Conservation (phyloP, 176 grass and related monocot genomes). For the Hsuehochloa calcarea region DNA sequence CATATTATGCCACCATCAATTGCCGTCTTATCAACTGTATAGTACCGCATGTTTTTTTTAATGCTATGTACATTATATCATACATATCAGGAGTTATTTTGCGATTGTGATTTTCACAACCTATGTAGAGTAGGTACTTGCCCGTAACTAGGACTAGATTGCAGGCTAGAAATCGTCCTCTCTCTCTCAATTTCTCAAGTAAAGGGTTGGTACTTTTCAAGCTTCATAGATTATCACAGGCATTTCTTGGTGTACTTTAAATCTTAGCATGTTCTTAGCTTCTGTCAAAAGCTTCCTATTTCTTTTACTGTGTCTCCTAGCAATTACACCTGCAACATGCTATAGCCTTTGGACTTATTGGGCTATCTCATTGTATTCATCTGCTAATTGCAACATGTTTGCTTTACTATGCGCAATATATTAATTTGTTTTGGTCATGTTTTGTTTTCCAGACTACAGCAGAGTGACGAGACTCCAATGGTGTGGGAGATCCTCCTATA, state of each 20-base stretch:
- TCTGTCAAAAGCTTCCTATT: not conserved
- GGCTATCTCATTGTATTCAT: not conserved
- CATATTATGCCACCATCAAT: not conserved
- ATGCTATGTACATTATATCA: not conserved
- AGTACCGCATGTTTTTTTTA: not conserved
- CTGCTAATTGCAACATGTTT: not conserved
- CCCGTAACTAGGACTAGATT: not conserved
- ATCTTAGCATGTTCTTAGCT: not conserved
- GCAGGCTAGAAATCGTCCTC: not conserved
- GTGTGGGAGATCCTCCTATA: slow-evolving; percentile 89
- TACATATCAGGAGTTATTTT: not conserved
- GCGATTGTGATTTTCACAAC: not conserved
- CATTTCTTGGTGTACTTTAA: not conserved
- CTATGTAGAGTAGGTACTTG: not conserved
- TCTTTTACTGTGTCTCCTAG: not conserved
- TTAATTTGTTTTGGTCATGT: slow-evolving; percentile 28
- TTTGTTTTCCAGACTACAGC: slow-evolving; percentile 60
- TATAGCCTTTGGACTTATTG: not conserved
- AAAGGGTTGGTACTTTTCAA: too few relatives aligned
- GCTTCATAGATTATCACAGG: not conserved
- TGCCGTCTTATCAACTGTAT: not conserved
- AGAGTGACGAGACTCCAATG: slow-evolving; percentile 91
- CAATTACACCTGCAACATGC: not conserved
- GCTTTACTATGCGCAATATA: not conserved
- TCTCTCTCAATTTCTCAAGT: not conserved